These are phyloP conservation scores for Heritiera fomes DNA, from an alignment of 345 rosid species.

Conservation along the genomic window DNA sequence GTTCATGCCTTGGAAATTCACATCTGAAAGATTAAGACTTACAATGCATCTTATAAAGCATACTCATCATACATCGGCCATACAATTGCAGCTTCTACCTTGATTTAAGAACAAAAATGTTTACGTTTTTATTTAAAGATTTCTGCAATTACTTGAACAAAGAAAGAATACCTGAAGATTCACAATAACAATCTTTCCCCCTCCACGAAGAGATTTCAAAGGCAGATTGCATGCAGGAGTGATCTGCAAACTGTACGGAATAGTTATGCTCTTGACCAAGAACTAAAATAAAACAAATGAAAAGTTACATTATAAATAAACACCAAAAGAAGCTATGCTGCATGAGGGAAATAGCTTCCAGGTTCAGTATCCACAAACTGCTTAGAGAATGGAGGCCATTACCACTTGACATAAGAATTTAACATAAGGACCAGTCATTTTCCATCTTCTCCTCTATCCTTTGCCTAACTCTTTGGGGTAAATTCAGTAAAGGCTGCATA, in stretches of 20 bases:
- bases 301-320: not conserved
- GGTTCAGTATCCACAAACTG: not conserved
- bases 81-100: not conserved
- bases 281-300: conserved; percentile 11
- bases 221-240: conserved; percentile 99
- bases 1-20: conserved; percentile 6
- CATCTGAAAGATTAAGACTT: not conserved
- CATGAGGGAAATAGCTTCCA: not conserved
- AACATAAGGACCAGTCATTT: not conserved
- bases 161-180: conserved; percentile 77
- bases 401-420: not conserved
- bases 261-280: conserved; percentile 19
- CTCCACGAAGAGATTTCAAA: conserved; percentile 80
- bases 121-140: not conserved
- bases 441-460: not conserved
- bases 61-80: not conserved
- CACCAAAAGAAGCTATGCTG: conserved; percentile 11
- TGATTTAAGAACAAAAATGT: not conserved
- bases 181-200: conserved; percentile 90
- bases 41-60: not conserved
- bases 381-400: not conserved
- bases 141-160: not conserved
- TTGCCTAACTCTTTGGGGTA: not conserved
- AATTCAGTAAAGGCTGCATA: not conserved
- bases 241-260: conserved; percentile 86